These are phyloP conservation scores for Fomes fomentarius DNA, from an alignment of 1,284 basidiomycete genomes.

Conservation along the genomic window DNA sequence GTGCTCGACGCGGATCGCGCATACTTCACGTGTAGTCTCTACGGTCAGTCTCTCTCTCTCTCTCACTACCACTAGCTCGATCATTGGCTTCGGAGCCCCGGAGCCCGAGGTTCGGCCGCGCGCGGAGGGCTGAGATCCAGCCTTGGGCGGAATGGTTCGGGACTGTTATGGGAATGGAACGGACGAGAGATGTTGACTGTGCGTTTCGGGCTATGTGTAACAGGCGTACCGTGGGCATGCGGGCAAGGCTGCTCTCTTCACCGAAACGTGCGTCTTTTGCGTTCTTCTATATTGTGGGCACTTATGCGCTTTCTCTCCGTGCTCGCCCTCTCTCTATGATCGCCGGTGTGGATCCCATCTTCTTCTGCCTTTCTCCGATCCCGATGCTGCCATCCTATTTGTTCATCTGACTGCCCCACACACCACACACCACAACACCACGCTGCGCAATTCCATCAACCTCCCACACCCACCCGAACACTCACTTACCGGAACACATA, in stretches of 20 bases:
- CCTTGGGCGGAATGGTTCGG: no score
- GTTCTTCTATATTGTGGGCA: neutral
- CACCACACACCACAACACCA: no score
- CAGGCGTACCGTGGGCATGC: conserved; percentile 33
- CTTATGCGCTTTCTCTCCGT: no score
- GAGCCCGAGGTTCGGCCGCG: neutral
- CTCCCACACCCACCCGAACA: neutral
- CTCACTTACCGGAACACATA: no score
- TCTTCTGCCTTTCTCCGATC: no score
- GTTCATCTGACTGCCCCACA: no score
- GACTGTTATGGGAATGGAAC: no score
- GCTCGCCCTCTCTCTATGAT: no score
- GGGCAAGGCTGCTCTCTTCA: conserved; percentile 39
- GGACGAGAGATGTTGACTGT: neutral
- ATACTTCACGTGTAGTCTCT: conserved; percentile 19
- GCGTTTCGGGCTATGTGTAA: neutral
- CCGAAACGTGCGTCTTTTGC: conserved; percentile 45
- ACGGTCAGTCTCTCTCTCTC: conserved; percentile 10
- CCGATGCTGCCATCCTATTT: no score
- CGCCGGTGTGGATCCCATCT: no score
- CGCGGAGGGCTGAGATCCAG: no score
- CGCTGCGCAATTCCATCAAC: neutral
- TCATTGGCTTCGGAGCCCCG: no score
- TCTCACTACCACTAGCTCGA: neutral
- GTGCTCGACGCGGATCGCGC: conserved; percentile 18